These are phyloP conservation scores for Linum usitatissimum DNA, from an alignment of 345 rosid species.

Conservation along the genomic window DNA sequence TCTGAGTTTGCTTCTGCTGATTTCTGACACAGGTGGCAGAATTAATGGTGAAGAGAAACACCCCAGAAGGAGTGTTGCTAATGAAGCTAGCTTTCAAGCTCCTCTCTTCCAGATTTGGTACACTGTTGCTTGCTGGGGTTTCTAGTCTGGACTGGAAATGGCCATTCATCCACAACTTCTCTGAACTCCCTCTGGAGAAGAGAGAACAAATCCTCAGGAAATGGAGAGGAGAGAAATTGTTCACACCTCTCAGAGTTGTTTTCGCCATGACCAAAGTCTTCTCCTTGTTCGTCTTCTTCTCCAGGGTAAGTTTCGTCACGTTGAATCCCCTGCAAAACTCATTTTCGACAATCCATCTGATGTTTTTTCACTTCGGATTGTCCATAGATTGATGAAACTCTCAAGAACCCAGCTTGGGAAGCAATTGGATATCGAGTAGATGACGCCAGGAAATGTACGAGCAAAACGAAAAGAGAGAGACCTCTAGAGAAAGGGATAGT, in stretches of 20 bases:
- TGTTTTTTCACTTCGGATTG: not conserved
- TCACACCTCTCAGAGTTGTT: constrained; percentile 35
- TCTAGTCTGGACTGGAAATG: constrained; percentile 42
- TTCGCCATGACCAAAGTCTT: constrained; percentile 45
- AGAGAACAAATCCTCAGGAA: constrained; percentile 44
- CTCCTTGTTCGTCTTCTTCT: constrained; percentile 40
- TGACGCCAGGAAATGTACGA: constrained; percentile 21
- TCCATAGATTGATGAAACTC: constrained; percentile 36
- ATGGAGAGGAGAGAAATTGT: constrained; percentile 37
- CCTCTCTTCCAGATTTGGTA: constrained; percentile 56
- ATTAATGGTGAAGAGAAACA: constrained; percentile 32
- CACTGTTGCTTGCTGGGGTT: constrained; percentile 56
- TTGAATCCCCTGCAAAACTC: not conserved
- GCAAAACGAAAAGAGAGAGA: constrained; percentile 2
- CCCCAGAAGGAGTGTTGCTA: constrained; percentile 25
- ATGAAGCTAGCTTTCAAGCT: constrained; percentile 32
- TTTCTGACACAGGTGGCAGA: constrained; percentile 54
- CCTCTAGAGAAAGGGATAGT: constrained; percentile 17
- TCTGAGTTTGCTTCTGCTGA: not conserved
- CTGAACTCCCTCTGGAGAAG: constrained; percentile 41
- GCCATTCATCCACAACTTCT: constrained; percentile 67
- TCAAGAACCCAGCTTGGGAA: constrained; percentile 45
- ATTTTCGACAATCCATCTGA: not conserved
- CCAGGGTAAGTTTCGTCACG: constrained; percentile 28
- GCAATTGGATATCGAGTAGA: constrained; percentile 45